Conservation (phyloP, 2,329 filamentous ascomycete genomes). For the Leptographium lundbergii region DNA sequence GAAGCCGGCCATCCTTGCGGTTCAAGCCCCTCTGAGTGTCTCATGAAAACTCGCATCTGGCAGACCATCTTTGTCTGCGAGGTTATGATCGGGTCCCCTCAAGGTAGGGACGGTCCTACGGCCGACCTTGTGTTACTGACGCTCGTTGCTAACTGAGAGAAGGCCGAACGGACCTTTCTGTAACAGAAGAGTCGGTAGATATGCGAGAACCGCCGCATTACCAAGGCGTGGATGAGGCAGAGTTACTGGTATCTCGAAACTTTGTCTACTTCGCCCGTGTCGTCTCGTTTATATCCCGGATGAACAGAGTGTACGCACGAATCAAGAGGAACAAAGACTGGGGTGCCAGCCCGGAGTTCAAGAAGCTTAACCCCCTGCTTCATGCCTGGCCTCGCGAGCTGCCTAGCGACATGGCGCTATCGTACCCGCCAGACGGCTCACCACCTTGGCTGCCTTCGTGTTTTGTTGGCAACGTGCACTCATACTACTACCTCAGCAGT, state of each 20-base stretch:
- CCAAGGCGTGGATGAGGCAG: slow-evolving; percentile 57
- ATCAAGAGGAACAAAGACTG: slow-evolving; percentile 62
- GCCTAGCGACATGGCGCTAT: slow-evolving; percentile 64
- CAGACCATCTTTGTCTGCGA: slow-evolving; percentile 78
- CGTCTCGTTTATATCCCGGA: slow-evolving; percentile 63
- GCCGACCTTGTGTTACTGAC: not conserved
- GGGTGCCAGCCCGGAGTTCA: slow-evolving; percentile 74
- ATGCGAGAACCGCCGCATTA: slow-evolving; percentile 52
- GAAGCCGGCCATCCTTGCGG: slow-evolving; percentile 58
- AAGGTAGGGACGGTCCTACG: slow-evolving; percentile 46
- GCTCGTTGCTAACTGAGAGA: not conserved
- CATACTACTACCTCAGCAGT: slow-evolving; percentile 73
- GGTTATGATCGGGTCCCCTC: slow-evolving; percentile 83
- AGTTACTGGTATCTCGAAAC: slow-evolving; percentile 68
- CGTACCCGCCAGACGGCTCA: slow-evolving; percentile 65
- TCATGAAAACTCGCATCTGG: slow-evolving; percentile 79
- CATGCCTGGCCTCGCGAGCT: slow-evolving; percentile 64
- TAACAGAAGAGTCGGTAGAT: slow-evolving; percentile 65
- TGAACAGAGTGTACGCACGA: slow-evolving; percentile 62
- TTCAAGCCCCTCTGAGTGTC: slow-evolving; percentile 59
- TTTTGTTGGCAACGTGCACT: slow-evolving; percentile 79
- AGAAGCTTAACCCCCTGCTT: slow-evolving; percentile 66
- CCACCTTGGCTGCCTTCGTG: slow-evolving; percentile 77
- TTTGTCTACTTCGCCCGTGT: slow-evolving; percentile 71
- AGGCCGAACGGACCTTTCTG: slow-evolving; percentile 69